These are phyloP conservation scores for Trifolium dubium DNA, from an alignment of 306 rosid genomes.

Conservation along the genomic window DNA sequence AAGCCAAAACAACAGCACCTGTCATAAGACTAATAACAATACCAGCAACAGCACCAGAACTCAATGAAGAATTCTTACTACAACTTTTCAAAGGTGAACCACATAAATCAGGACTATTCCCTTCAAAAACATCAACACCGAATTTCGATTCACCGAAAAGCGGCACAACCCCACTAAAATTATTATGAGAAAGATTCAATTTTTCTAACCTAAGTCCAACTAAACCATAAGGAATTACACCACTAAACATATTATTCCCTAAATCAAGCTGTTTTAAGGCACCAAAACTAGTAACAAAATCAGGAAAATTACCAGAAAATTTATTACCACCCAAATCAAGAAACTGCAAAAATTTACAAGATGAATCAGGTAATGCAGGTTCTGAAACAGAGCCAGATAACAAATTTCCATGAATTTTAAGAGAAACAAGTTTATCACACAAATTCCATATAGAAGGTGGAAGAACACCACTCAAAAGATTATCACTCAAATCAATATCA, in stretches of 20 bases:
- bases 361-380: conserved; percentile 84
- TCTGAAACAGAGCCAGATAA: conserved; percentile 70
- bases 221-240: conserved; percentile 65
- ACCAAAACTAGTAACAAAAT: conserved; percentile 61
- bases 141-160: conserved; percentile 63
- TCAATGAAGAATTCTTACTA: conserved; percentile 57
- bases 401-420: conserved; percentile 65
- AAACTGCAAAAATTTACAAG: conserved; percentile 63
- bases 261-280: conserved; percentile 81
- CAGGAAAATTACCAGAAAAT: conserved; percentile 81
- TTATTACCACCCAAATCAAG: conserved; percentile 81
- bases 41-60: conserved; percentile 96
- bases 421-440: conserved; percentile 77
- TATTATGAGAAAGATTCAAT: conserved; percentile 85
- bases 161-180: conserved; percentile 87
- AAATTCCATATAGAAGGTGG: conserved; percentile 89
- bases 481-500: conserved; percentile 76
- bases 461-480: conserved; percentile 60
- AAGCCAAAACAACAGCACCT: conserved; percentile 88
- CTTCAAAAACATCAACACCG: conserved; percentile 79
- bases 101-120: conserved; percentile 80
- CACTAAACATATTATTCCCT: conserved; percentile 65
- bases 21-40: conserved; percentile 89
- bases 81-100: conserved; percentile 86
- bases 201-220: conserved; percentile 66